Evolutionary conservation across 73 alveolate species (phyloP), one percentile per base, ranked within the genome.

Genomic region (Symbiodinium pilosum): DNA sequence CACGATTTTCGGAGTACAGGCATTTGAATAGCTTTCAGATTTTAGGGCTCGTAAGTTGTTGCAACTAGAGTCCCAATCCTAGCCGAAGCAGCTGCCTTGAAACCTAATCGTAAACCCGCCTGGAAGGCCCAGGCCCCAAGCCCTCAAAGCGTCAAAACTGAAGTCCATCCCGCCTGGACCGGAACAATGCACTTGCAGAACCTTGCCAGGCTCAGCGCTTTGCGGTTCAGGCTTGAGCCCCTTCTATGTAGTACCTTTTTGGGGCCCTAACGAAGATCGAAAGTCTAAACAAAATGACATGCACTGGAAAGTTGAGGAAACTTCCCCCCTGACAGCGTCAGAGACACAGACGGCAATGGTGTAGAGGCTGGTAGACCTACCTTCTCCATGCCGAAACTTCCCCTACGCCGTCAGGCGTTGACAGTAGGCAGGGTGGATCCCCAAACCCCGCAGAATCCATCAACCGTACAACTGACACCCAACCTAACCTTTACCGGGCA

Each of bases 171-270:
- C 32, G 32, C 77, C 77, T 18, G 32, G 38, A 64, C 77, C 7
- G 77, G 38, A 64, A 64, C 77, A 36, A 64, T 64, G 77, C 77
- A 64, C 77, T 64, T 64, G 77, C 77, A 64, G 77, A 64, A 64
- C 77, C 77, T 64, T 28, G 14, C 59, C 14, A 14, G 59, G 21
- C 14, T 14, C 59, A 47, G 59, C 6, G 59, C 6, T 3, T 56
- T 11, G 2, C 4, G 38, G 75, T 56, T 56, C 26, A 11, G 75
- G 75, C 36, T 56, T 20, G 32, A 34, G 75, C 26, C 2, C 21
- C 14, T 6, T 14, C n/a, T n/a, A n/a, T n/a, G n/a, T n/a, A n/a
- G n/a, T n/a, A n/a, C n/a, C n/a, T n/a, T n/a, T n/a, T n/a, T n/a
- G n/a, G n/a, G n/a, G n/a, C n/a, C n/a, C n/a, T n/a, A n/a, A n/a